phyloP scores from a whole-genome alignment of 2,329 filamentous ascomycete species.

The Cercospora sesami region DNA sequence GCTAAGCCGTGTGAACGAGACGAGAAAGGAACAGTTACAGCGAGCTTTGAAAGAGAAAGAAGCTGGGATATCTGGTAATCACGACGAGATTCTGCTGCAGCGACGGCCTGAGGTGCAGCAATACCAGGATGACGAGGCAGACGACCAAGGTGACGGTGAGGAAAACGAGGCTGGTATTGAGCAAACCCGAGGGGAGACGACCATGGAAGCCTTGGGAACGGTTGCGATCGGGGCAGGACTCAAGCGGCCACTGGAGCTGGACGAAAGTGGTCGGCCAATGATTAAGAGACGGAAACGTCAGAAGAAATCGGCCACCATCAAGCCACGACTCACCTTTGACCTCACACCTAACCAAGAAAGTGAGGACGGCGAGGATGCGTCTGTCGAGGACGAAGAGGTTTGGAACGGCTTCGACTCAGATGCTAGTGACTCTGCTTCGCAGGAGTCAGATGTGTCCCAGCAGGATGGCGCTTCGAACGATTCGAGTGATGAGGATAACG shows the following conservation, averaged over 20 bases:
- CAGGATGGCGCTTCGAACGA: slow-evolving; percentile 1
- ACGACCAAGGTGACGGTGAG: slow-evolving; percentile 18
- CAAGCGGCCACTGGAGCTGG: slow-evolving; percentile 80
- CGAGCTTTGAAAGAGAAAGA: slow-evolving; percentile 64
- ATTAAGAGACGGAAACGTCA: slow-evolving; percentile 72
- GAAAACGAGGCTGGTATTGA: background rate
- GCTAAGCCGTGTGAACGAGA: slow-evolving; percentile 70
- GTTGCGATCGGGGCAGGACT: slow-evolving; percentile 68
- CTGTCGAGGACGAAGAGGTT: slow-evolving; percentile 6
- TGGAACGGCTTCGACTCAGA: slow-evolving; percentile 19
- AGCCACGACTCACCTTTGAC: slow-evolving; percentile 17
- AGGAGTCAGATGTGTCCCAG: background rate
- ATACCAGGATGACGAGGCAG: slow-evolving; percentile 22
- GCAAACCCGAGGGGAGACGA: background rate
- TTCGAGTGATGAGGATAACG: background rate
- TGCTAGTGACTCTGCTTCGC: slow-evolving; percentile 2
- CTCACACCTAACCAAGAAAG: background rate
- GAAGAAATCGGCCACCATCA: slow-evolving; percentile 46
- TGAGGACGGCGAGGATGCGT: background rate
- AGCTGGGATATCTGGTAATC: slow-evolving; percentile 58
- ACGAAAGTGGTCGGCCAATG: slow-evolving; percentile 75
- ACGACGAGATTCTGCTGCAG: slow-evolving; percentile 57
- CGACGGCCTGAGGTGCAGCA: slow-evolving; percentile 31
- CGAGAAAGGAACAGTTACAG: slow-evolving; percentile 67
- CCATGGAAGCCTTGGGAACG: background rate